phyloP scores from a whole-genome alignment of 2,329 filamentous ascomycete species.

The Plenodomus biglobosus region DNA sequence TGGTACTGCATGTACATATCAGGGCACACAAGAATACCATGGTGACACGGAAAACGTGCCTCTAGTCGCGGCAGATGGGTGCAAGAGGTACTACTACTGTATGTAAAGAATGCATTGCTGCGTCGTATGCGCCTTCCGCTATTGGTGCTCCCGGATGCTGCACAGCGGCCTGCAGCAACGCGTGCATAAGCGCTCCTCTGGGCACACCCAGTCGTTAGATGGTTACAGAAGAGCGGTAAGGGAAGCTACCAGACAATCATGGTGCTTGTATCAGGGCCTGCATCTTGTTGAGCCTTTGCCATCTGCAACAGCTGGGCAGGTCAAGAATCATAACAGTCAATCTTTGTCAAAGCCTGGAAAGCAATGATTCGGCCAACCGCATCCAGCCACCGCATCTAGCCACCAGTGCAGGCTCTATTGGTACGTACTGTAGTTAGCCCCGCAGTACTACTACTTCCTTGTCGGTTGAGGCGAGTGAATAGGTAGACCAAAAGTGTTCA shows the following conservation, averaged over 20 bases:
- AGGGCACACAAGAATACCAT: too few species aligned
- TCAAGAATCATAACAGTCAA: slow-evolving; percentile 8
- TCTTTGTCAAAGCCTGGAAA: slow-evolving; percentile 7
- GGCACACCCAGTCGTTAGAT: slow-evolving; percentile 26
- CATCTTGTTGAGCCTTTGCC: slow-evolving; percentile 35
- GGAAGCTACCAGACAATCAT: slow-evolving; percentile 28
- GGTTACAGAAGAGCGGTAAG: slow-evolving; percentile 47
- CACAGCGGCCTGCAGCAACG: slow-evolving; percentile 33
- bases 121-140: slow-evolving; percentile 20
- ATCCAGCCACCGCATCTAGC: slow-evolving; percentile 15
- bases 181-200: slow-evolving; percentile 42
- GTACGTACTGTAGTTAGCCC: too few species aligned
- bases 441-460: too few species aligned
- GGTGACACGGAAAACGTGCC: slow-evolving; percentile 23
- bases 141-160: slow-evolving; percentile 32
- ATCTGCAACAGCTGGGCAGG: slow-evolving; percentile 22
- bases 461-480: not conserved
- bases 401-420: slow-evolving; percentile 1
- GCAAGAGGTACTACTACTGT: too few species aligned
- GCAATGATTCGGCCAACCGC: slow-evolving; percentile 10
- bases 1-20: too few species aligned
- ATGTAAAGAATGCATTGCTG: slow-evolving; percentile 14
- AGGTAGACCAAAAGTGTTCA: too few species aligned
- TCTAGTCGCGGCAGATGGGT: slow-evolving; percentile 22
- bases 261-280: slow-evolving; percentile 27